phyloP scores from a whole-genome alignment of 2,329 filamentous ascomycete species.

The Fusarium sp. region DNA sequence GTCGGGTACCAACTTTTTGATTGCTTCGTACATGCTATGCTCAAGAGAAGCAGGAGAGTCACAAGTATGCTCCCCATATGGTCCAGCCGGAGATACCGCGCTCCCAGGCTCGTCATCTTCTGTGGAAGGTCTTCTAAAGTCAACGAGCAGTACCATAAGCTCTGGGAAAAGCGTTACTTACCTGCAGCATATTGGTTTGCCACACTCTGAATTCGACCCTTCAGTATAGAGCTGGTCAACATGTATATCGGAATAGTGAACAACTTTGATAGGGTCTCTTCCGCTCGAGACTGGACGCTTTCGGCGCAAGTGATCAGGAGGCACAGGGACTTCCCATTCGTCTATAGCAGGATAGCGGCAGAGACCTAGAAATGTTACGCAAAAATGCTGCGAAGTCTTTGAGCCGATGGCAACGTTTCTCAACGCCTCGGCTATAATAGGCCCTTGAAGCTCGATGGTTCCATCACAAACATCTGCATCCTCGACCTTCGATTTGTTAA shows the following conservation, averaged over 20 bases:
- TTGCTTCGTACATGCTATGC: conserved; percentile 63
- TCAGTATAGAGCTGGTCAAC: conserved; percentile 64
- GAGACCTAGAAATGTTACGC: conserved; percentile 62
- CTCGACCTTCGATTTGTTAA: conserved; percentile 52
- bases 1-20: conserved; percentile 56
- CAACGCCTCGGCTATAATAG: conserved; percentile 60
- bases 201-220: conserved; percentile 64
- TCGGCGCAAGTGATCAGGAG: conserved; percentile 50
- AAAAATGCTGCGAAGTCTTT: conserved; percentile 60
- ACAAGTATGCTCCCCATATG: conserved; percentile 62
- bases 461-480: conserved; percentile 66
- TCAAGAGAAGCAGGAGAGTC: conserved; percentile 62
- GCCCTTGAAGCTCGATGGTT: conserved; percentile 60
- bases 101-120: conserved; percentile 57
- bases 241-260: conserved; percentile 69
- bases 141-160: background rate
- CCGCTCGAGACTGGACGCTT: conserved; percentile 54
- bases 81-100: conserved; percentile 59
- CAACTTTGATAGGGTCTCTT: conserved; percentile 59
- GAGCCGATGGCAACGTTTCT: conserved; percentile 58
- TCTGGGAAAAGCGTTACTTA: conserved; percentile 24
- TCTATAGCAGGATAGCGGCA: conserved; percentile 59
- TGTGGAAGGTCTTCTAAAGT: conserved; percentile 53
- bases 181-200: conserved; percentile 68
- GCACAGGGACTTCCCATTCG: conserved; percentile 54